phyloP scores from a whole-genome alignment of 2,329 filamentous ascomycete species.

The Lecanicillium sp. region DNA sequence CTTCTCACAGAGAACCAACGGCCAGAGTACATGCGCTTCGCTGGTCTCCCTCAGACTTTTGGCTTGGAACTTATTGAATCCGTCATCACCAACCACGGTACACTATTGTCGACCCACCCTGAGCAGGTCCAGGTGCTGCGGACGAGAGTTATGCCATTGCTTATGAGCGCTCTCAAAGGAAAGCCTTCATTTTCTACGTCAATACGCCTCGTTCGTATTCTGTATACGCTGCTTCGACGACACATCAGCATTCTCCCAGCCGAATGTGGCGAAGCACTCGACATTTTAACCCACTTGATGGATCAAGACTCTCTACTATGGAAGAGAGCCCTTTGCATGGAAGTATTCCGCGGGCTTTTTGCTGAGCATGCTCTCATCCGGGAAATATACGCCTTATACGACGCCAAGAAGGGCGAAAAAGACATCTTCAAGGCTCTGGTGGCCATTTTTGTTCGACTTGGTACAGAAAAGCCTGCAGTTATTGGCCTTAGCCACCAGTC shows the following conservation, averaged over 20 bases:
- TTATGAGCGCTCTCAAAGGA: slow-evolving; percentile 71
- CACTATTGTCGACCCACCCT: slow-evolving; percentile 68
- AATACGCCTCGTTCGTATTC: slow-evolving; percentile 73
- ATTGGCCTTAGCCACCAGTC: slow-evolving; percentile 90
- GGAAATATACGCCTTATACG: slow-evolving; percentile 74
- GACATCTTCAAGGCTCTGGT: slow-evolving; percentile 76
- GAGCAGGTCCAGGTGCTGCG: slow-evolving; percentile 78
- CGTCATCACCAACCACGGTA: slow-evolving; percentile 77
- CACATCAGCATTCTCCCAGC: slow-evolving; percentile 68
- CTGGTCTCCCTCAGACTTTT: slow-evolving; percentile 72
- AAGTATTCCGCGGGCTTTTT: slow-evolving; percentile 82
- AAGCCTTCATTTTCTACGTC: slow-evolving; percentile 75
- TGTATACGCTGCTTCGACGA: slow-evolving; percentile 73
- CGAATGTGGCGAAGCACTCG: slow-evolving; percentile 78
- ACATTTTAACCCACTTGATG: slow-evolving; percentile 75
- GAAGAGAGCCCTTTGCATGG: slow-evolving; percentile 87
- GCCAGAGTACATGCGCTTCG: slow-evolving; percentile 74
- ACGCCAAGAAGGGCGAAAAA: slow-evolving; percentile 65
- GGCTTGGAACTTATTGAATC: slow-evolving; percentile 90
- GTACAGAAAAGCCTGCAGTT: slow-evolving; percentile 80
- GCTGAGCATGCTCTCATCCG: slow-evolving; percentile 72
- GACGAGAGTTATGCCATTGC: slow-evolving; percentile 72
- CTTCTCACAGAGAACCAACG: slow-evolving; percentile 79
- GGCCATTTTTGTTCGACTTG: slow-evolving; percentile 83
- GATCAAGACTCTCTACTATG: slow-evolving; percentile 80